These are phyloP conservation scores for Lachnellula cervina DNA, from an alignment of 2,329 filamentous ascomycete genomes.

Conservation along the genomic window DNA sequence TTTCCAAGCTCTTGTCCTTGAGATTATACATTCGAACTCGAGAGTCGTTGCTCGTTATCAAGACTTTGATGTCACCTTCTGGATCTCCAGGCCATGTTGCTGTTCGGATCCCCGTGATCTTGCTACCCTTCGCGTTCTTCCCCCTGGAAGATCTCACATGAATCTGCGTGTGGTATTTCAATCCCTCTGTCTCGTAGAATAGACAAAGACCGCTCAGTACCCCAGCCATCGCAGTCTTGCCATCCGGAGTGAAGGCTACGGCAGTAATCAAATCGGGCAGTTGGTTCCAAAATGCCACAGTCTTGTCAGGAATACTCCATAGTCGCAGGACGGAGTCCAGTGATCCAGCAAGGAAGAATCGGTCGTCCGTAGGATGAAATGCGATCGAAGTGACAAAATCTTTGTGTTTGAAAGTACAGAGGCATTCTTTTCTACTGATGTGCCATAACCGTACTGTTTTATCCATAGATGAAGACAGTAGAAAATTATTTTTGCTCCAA, in stretches of 20 bases:
- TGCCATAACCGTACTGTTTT: conserved; percentile 97
- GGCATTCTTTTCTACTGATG: conserved; percentile 73
- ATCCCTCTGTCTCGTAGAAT: conserved; percentile 88
- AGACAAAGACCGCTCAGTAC: conserved; percentile 79
- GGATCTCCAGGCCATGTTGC: conserved; percentile 52
- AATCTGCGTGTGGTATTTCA: conserved; percentile 79
- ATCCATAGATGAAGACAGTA: conserved; percentile 95
- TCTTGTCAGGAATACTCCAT: conserved; percentile 96
- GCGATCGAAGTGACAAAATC: conserved; percentile 93
- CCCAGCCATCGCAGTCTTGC: conserved; percentile 83
- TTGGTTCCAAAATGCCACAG: conserved; percentile 75
- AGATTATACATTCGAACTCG: conserved; percentile 86
- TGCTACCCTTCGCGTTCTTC: conserved; percentile 92
- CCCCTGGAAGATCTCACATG: conserved; percentile 90
- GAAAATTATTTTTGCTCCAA: conserved; percentile 99
- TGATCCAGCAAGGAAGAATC: conserved; percentile 93
- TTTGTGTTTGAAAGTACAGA: conserved; percentile 90
- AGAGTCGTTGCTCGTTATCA: conserved; percentile 94
- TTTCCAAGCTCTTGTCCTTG: conserved; percentile 75
- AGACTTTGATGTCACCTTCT: conserved; percentile 65
- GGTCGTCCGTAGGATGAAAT: conserved; percentile 91
- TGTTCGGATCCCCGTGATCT: conserved; percentile 91
- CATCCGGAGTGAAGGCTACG: conserved; percentile 89
- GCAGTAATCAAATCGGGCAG: conserved; percentile 87
- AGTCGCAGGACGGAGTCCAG: conserved; percentile 82